These are phyloP conservation scores for Cryphonectria carpinicola DNA, from an alignment of 2,329 filamentous ascomycete species.

Conservation along the genomic window DNA sequence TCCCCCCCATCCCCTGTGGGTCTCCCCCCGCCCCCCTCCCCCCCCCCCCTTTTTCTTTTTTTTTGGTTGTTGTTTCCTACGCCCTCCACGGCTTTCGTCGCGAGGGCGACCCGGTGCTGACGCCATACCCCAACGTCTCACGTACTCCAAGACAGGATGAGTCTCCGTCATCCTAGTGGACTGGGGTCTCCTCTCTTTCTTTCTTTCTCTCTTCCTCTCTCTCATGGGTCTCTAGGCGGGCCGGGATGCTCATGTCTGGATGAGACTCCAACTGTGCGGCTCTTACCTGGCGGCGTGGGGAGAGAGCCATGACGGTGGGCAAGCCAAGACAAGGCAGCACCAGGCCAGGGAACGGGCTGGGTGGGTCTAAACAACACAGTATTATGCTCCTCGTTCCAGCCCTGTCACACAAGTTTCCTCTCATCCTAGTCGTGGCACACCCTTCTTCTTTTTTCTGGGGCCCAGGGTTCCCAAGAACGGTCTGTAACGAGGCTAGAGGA, in stretches of 20 bases:
- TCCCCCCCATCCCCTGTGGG: too few relatives aligned
- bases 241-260: slow-evolving; percentile 28
- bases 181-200: not conserved
- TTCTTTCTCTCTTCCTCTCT: not conserved
- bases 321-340: slow-evolving; percentile 24
- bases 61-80: not conserved
- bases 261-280: slow-evolving; percentile 27
- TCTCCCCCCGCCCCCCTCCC: too few relatives aligned
- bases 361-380: slow-evolving; percentile 21
- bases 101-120: slow-evolving; percentile 18
- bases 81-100: not conserved
- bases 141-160: slow-evolving; percentile 8
- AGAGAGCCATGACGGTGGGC: slow-evolving; percentile 17
- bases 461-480: slow-evolving; percentile 30
- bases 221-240: slow-evolving; percentile 14
- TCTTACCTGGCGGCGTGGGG: slow-evolving; percentile 24
- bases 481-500: slow-evolving; percentile 48
- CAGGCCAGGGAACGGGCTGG: slow-evolving; percentile 23
- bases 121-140: slow-evolving; percentile 25
- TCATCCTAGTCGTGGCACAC: slow-evolving; percentile 23
- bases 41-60: too few relatives aligned
- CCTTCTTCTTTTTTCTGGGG: slow-evolving; percentile 11
- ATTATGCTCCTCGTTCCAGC: slow-evolving; percentile 19
- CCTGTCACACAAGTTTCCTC: slow-evolving; percentile 25
- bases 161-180: slow-evolving; percentile 17